Conservation (phyloP, 2,329 filamentous ascomycete species). For the Penicillium concentricum region DNA sequence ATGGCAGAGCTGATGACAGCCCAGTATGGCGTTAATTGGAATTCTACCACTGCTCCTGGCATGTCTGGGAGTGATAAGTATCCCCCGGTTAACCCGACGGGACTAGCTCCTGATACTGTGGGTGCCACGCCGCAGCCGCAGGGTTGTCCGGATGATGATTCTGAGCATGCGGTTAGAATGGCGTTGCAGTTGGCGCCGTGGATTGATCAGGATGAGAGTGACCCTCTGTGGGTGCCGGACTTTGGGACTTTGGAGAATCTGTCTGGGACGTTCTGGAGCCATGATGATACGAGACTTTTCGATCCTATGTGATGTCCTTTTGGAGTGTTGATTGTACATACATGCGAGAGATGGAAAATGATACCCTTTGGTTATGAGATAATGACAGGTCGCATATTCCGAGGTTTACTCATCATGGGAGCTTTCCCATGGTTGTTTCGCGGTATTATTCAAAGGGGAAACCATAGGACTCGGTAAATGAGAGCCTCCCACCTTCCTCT, state of each 20-base stretch:
- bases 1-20: conserved; percentile 44
- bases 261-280: conserved; percentile 31
- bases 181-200: conserved; percentile 41
- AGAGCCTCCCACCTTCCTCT: not conserved
- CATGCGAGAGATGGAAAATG: not conserved
- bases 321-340: not conserved
- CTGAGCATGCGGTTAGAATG: conserved; percentile 39
- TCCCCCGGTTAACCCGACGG: conserved; percentile 7
- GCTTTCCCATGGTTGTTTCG: not conserved
- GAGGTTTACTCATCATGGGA: not conserved
- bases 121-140: not conserved
- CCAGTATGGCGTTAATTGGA: conserved; percentile 26
- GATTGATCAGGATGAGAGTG: conserved; percentile 39
- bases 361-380: not conserved
- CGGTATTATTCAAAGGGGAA: not conserved
- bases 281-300: conserved; percentile 29
- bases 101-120: conserved; percentile 13
- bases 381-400: not conserved
- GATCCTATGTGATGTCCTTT: conserved; percentile 24
- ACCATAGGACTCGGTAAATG: not conserved
- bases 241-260: conserved; percentile 37
- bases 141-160: conserved; percentile 22
- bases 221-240: conserved; percentile 42
- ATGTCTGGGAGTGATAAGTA: conserved; percentile 19
- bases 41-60: conserved; percentile 10